Conservation (phyloP, 2,329 filamentous ascomycete genomes). For the Pseudogymnoascus sp. region DNA sequence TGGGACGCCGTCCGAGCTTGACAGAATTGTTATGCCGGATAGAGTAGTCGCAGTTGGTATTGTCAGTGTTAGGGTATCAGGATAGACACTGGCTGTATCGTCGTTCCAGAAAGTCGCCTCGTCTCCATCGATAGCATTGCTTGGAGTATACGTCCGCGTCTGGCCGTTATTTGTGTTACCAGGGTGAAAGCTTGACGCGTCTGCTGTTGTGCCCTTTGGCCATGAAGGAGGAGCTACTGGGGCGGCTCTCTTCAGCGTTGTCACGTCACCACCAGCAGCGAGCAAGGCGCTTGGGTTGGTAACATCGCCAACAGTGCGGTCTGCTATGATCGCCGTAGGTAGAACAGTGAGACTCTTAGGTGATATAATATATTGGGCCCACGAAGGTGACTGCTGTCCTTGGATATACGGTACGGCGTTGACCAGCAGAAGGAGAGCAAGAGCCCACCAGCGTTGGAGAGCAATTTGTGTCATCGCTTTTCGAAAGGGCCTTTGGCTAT, state of each 20-base stretch:
- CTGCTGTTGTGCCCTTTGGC: neutral
- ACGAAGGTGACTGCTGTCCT: constrained; percentile 20
- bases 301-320: constrained; percentile 33
- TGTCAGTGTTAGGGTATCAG: neutral
- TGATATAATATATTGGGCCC: constrained; percentile 36
- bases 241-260: constrained; percentile 28
- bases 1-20: neutral
- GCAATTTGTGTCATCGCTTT: neutral
- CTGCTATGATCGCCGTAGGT: constrained; percentile 29
- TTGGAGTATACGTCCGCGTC: neutral
- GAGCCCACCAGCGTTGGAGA: constrained; percentile 1
- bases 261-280: constrained; percentile 20
- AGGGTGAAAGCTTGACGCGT: constrained; percentile 5
- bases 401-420: neutral
- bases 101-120: constrained; percentile 2
- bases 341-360: constrained; percentile 28
- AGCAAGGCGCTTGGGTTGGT: constrained; percentile 32
- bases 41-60: neutral
- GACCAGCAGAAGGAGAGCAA: neutral
- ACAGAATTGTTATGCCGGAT: neutral
- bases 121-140: neutral
- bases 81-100: neutral
- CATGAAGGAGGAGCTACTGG: neutral
- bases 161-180: neutral
- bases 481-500: neutral